Evolutionary conservation across 345 rosid species (phyloP).

Genomic region (Draba incana): DNA sequence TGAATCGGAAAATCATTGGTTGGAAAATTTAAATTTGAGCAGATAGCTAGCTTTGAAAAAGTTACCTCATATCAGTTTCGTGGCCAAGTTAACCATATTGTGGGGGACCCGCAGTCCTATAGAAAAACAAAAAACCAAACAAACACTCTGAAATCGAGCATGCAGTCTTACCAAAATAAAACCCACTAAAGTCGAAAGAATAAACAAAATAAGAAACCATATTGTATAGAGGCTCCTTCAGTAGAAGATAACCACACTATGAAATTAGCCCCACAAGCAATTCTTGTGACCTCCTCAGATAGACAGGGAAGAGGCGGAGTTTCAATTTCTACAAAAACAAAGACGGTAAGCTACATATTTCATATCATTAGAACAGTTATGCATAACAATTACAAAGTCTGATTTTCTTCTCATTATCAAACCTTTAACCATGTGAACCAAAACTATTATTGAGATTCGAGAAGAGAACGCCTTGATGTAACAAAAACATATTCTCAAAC

Average conservation of each 20-base stretch:
- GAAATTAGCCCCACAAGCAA: constrained; percentile 93
- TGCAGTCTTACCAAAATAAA: background rate
- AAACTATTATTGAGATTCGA: no score
- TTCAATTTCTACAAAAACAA: constrained; percentile 62
- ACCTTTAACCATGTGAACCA: no score
- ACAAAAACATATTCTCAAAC: no score
- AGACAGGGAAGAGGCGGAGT: constrained; percentile 75
- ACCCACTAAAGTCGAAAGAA: background rate
- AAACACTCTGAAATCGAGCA: constrained; percentile 34
- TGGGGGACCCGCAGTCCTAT: constrained; percentile 75
- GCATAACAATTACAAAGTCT: no score
- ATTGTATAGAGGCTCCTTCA: constrained; percentile 93
- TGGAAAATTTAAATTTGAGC: background rate
- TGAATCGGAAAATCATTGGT: background rate
- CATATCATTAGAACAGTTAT: background rate
- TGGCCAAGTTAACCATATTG: constrained; percentile 73
- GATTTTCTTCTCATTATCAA: no score
- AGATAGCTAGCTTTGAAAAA: constrained; percentile 11
- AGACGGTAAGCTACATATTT: constrained; percentile 12
- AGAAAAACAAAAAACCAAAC: constrained; percentile 22
- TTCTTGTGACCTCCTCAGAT: constrained; percentile 68
- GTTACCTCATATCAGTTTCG: constrained; percentile 93
- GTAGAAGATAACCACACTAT: constrained; percentile 88
- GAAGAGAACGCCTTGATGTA: no score
- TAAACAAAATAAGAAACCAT: constrained; percentile 51